A percentile compares a stretch with the other conserved stretches of the same genome.
phyloP scores from a whole-genome alignment of 169 alveolate species.

The Plasmodium gallinaceum region DNA sequence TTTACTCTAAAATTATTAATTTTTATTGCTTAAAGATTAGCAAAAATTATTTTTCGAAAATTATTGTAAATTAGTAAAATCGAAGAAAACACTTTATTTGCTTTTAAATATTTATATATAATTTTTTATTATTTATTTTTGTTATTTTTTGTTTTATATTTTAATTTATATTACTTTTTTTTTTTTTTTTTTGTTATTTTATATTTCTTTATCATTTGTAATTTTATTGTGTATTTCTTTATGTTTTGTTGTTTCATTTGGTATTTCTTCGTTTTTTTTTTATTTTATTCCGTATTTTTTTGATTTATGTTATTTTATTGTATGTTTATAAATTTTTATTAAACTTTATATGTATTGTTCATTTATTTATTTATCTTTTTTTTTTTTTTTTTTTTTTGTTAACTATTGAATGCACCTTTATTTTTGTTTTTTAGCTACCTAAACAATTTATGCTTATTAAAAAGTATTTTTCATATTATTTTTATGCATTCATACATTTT shows the following conservation, averaged over 20 bases:
- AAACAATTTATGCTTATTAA: background rate
- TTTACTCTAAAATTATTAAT: background rate
- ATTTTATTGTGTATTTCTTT: background rate
- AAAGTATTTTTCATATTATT: conserved; percentile 1
- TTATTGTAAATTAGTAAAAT: conserved; percentile 2
- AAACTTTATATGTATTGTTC: background rate
- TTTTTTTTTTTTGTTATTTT: background rate
- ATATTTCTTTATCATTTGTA: background rate
- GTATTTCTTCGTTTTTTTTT: background rate
- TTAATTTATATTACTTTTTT: background rate
- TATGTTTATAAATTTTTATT: too few relatives aligned
- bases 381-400: background rate
- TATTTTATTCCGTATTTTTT: background rate
- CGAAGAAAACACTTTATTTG: conserved; percentile 10
- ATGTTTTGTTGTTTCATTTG: background rate
- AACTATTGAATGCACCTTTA: conserved; percentile 24
- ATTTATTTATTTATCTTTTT: background rate
- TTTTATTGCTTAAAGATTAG: conserved; percentile 25
- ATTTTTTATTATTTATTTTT: background rate
- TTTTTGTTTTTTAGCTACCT: conserved; percentile 18
- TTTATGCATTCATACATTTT: conserved; percentile 32
- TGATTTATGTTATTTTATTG: background rate
- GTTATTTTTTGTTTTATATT: background rate
- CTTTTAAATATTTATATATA: conserved; percentile 23
- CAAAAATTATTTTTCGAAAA: conserved; percentile 1